phyloP scores from a whole-genome alignment of 2,329 filamentous ascomycete genomes.

The Ascochyta clinopodiicola region DNA sequence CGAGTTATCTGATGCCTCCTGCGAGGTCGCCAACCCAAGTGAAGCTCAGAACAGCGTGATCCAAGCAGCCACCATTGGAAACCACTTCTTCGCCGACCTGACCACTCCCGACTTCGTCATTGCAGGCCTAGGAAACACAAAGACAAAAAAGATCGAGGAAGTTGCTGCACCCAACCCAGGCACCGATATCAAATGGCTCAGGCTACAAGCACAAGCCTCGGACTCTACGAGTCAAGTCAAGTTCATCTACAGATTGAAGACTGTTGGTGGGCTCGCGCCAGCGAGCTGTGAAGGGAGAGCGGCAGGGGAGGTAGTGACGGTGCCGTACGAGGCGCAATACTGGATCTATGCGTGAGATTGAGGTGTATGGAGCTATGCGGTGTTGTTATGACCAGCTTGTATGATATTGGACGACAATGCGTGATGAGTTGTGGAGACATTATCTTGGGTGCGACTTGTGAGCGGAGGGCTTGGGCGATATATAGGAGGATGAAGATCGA shows the following conservation, averaged over 20 bases:
- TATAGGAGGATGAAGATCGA: too few relatives aligned
- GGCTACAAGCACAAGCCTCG: conserved; percentile 60
- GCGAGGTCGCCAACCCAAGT: conserved; percentile 26
- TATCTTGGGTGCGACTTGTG: too few relatives aligned
- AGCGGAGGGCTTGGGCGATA: too few relatives aligned
- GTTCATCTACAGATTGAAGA: conserved; percentile 83
- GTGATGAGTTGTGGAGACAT: too few relatives aligned
- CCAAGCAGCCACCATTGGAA: conserved; percentile 57
- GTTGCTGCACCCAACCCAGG: conserved; percentile 67
- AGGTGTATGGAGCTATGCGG: neutral
- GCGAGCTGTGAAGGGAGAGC: conserved; percentile 66
- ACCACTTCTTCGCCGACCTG: conserved; percentile 78
- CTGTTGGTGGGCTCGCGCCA: conserved; percentile 79
- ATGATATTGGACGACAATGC: neutral
- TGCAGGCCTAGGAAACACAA: conserved; percentile 68
- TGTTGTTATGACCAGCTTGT: neutral
- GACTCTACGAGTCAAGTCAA: conserved; percentile 57
- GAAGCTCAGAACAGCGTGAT: conserved; percentile 26
- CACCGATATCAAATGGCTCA: conserved; percentile 77
- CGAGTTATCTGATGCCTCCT: conserved; percentile 35
- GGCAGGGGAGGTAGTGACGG: conserved; percentile 62
- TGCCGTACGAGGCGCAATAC: conserved; percentile 86
- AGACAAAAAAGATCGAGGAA: conserved; percentile 68
- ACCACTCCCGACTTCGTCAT: conserved; percentile 85
- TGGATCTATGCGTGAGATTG: conserved; percentile 59